These are phyloP conservation scores for Bipolaris cookei DNA, from an alignment of 2,329 filamentous ascomycete genomes.

Conservation along the genomic window DNA sequence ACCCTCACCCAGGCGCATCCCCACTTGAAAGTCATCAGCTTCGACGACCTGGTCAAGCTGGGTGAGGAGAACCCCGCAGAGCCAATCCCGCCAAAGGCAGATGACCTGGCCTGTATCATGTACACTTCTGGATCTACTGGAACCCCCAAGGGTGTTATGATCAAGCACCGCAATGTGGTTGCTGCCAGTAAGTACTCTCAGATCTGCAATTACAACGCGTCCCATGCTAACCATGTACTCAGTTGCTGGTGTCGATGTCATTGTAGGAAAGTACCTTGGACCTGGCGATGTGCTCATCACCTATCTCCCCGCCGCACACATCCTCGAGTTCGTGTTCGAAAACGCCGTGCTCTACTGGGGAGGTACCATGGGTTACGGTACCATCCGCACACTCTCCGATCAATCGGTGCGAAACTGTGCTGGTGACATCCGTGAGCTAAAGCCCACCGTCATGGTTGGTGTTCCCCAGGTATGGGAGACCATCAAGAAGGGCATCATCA, in stretches of 20 bases:
- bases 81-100: conserved; percentile 71
- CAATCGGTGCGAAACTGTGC: conserved; percentile 84
- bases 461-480: conserved; percentile 98
- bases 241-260: conserved; percentile 78
- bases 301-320: conserved; percentile 93
- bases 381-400: conserved; percentile 86
- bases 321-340: conserved; percentile 95
- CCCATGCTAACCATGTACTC: conserved; percentile 18
- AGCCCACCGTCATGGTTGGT: conserved; percentile 87
- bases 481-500: conserved; percentile 90
- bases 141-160: conserved; percentile 83
- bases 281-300: conserved; percentile 81
- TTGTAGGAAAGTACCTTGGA: conserved; percentile 79
- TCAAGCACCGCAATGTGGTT: conserved; percentile 80
- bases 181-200: conserved; percentile 69
- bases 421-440: conserved; percentile 91
- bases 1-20: conserved; percentile 61
- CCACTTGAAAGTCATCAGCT: conserved; percentile 61
- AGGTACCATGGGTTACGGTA: conserved; percentile 91
- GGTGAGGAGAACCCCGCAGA: conserved; percentile 72
- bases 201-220: neutral
- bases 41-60: conserved; percentile 61
- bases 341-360: conserved; percentile 89
- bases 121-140: conserved; percentile 90
- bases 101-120: conserved; percentile 82